Percentiles rank a stretch among this genome's conserved stretches.
These are phyloP conservation scores for Trichoderma aggressivum DNA, from an alignment of 2,329 filamentous ascomycete species.

Conservation along the genomic window DNA sequence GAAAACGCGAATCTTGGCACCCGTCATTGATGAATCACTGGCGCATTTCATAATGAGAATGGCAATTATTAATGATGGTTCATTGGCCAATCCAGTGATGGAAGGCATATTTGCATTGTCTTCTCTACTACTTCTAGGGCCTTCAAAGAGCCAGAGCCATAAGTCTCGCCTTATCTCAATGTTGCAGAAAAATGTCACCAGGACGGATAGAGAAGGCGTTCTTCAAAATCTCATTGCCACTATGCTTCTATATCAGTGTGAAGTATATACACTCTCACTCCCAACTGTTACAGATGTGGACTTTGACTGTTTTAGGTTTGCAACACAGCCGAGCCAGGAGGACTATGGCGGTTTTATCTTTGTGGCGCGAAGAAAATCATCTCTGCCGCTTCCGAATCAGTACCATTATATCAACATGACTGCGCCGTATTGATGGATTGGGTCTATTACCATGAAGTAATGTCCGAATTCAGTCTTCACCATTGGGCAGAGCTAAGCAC, in stretches of 20 bases:
- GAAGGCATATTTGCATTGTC: constrained; percentile 7
- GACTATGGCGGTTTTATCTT: constrained; percentile 5
- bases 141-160: neutral
- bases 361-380: constrained; percentile 19
- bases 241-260: constrained; percentile 19
- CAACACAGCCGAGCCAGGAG: neutral
- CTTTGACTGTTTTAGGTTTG: neutral
- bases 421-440: constrained; percentile 12
- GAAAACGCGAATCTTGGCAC: constrained; percentile 10
- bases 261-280: neutral
- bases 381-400: neutral
- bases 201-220: constrained; percentile 5
- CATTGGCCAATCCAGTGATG: neutral
- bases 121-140: constrained; percentile 4
- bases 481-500: constrained; percentile 11
- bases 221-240: constrained; percentile 17
- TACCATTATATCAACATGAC: neutral
- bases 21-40: constrained; percentile 15
- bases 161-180: constrained; percentile 13
- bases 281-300: neutral
- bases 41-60: constrained; percentile 13
- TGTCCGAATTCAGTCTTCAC: constrained; percentile 13
- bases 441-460: constrained; percentile 19
- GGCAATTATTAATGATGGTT: neutral
- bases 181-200: neutral